Evolutionary conservation across 2,329 filamentous ascomycete species (phyloP).

Genomic region (Cercospora sesami): DNA sequence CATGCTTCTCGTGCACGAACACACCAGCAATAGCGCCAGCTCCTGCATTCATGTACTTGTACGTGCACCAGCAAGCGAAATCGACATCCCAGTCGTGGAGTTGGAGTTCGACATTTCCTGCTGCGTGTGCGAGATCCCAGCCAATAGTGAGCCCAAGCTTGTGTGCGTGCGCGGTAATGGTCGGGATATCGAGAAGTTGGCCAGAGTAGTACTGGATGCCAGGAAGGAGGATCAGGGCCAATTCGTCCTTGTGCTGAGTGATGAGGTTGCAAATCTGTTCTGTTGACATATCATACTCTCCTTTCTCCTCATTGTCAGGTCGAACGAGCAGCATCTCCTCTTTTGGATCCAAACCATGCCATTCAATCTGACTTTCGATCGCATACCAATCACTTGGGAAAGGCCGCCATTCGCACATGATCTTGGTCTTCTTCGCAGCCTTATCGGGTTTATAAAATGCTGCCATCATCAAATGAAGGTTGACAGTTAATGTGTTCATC

Average conservation of each 20-base stretch:
- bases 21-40: slow-evolving; percentile 77
- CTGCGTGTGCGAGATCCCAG: slow-evolving; percentile 87
- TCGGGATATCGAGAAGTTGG: slow-evolving; percentile 78
- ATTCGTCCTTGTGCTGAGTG: slow-evolving; percentile 68
- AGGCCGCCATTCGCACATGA: slow-evolving; percentile 82
- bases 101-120: slow-evolving; percentile 75
- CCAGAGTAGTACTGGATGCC: slow-evolving; percentile 91
- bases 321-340: slow-evolving; percentile 73
- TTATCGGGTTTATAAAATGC: slow-evolving; percentile 70
- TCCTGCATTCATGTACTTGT: slow-evolving; percentile 92
- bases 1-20: slow-evolving; percentile 77
- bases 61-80: slow-evolving; percentile 89
- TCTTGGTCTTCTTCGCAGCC: slow-evolving; percentile 66
- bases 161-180: slow-evolving; percentile 76
- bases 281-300: slow-evolving; percentile 63
- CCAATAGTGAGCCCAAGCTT: slow-evolving; percentile 69
- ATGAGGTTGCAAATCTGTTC: slow-evolving; percentile 71
- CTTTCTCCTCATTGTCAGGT: slow-evolving; percentile 48
- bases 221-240: slow-evolving; percentile 76
- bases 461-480: slow-evolving; percentile 80
- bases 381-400: slow-evolving; percentile 91
- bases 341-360: slow-evolving; percentile 66
- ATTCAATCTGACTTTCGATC: slow-evolving; percentile 74
- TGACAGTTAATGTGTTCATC: slow-evolving; percentile 83
- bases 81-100: slow-evolving; percentile 90